phyloP scores from a whole-genome alignment of 345 rosid species.

The Eucalyptus sideroxylon region DNA sequence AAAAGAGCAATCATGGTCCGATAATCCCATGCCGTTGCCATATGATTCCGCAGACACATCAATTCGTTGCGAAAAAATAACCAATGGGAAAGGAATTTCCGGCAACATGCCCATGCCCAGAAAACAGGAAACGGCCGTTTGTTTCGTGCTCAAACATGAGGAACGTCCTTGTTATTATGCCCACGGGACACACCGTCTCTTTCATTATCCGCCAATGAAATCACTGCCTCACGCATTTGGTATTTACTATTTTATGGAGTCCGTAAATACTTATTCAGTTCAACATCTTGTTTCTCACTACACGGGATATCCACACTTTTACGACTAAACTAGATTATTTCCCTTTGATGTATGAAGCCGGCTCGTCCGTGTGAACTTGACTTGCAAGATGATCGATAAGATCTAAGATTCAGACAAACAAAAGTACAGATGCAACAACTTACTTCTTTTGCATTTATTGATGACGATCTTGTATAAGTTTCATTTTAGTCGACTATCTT shows the following conservation, averaged over 20 bases:
- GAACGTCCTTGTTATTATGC: background rate
- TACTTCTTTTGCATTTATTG: background rate
- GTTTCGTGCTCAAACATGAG: background rate
- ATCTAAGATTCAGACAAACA: background rate
- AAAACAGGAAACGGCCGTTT: background rate
- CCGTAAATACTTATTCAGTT: background rate
- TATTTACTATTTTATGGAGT: background rate
- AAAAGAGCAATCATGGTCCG: background rate
- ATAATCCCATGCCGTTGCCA: background rate
- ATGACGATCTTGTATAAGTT: rapidly evolving
- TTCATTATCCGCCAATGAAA: background rate
- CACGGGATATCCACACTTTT: background rate
- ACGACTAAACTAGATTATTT: background rate
- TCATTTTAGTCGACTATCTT: background rate
- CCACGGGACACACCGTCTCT: background rate
- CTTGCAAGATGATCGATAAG: background rate
- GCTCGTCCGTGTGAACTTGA: background rate
- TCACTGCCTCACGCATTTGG: background rate
- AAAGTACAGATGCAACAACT: background rate
- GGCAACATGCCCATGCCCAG: background rate
- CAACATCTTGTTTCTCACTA: background rate
- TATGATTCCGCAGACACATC: background rate
- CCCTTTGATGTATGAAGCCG: background rate
- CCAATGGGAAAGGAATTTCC: background rate
- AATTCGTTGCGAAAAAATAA: background rate